Evolutionary conservation across 2,329 filamentous ascomycete genomes (phyloP).

Genomic region (Celoporthe dispersa): DNA sequence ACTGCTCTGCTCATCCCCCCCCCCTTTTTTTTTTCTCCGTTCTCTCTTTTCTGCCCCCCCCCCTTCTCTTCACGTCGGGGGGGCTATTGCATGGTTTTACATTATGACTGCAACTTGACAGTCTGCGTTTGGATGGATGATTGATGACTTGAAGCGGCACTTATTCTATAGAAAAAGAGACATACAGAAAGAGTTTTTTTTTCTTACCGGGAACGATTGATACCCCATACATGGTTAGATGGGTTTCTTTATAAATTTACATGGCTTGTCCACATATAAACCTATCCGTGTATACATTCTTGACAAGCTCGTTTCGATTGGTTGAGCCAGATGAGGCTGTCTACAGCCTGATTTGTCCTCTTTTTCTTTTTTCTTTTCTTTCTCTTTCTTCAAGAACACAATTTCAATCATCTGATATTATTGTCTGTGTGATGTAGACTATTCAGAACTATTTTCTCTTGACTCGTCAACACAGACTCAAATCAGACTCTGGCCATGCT

Average conservation of each 20-base stretch:
- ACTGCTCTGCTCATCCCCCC: neutral
- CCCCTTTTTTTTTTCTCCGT: neutral
- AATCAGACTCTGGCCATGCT: neutral
- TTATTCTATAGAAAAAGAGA: neutral
- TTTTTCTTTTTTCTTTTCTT: too few species aligned
- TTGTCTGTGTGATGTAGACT: neutral
- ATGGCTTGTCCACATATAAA: neutral
- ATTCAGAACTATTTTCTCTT: neutral
- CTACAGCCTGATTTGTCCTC: neutral
- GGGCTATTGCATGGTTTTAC: neutral
- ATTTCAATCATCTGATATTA: neutral
- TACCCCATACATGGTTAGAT: slow-evolving; percentile 11
- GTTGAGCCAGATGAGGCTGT: too few species aligned
- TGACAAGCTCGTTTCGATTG: neutral
- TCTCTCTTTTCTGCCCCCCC: neutral
- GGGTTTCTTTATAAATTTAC: neutral
- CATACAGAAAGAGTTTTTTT: neutral
- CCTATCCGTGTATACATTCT: neutral
- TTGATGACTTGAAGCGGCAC: neutral
- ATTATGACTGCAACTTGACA: neutral
- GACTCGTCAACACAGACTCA: neutral
- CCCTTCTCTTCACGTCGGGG: neutral
- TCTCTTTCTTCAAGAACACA: neutral
- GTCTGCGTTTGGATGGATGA: neutral
- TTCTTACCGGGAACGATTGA: neutral